A percentile compares a stretch with the other conserved stretches of the same genome.
Conservation (phyloP, 441 rosid species). For the Pelargonium fulgidum region DNA sequence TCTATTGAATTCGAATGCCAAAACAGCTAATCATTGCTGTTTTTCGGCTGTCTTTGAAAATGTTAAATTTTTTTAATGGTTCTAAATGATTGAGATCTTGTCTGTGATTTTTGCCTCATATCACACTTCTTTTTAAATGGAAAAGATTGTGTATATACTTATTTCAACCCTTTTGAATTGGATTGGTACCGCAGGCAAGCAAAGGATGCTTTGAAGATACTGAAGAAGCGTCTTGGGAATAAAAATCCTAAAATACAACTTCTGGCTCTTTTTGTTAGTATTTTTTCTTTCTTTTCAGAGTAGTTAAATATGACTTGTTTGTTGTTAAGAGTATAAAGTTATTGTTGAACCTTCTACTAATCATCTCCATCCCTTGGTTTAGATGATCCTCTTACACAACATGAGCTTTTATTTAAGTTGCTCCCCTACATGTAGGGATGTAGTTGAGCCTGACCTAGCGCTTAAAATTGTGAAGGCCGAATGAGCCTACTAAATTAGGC, state of each 20-base stretch:
- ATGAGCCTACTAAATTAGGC: too few relatives aligned
- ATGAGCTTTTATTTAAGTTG: too few relatives aligned
- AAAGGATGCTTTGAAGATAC: constrained; percentile 84
- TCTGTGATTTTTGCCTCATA: neutral
- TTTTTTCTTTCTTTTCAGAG: constrained; percentile 9
- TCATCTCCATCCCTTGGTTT: too few relatives aligned
- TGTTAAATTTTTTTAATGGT: neutral
- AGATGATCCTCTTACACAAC: too few relatives aligned
- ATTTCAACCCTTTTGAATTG: constrained; percentile 9
- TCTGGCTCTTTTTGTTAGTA: constrained; percentile 83
- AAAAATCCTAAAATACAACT: constrained; percentile 82
- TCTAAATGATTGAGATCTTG: neutral
- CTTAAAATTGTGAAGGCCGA: too few relatives aligned
- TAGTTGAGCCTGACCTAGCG: too few relatives aligned
- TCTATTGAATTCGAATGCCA: neutral
- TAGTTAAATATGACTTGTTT: constrained; percentile 7
- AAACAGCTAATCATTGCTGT: neutral
- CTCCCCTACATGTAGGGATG: too few relatives aligned
- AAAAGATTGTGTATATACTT: neutral
- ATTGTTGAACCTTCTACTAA: too few relatives aligned
- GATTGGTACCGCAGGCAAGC: constrained; percentile 60
- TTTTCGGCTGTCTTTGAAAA: neutral
- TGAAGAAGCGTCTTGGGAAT: constrained; percentile 85
- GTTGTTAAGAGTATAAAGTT: neutral
- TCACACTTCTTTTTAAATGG: neutral